These are phyloP conservation scores for Chaetomiaceae sp. DNA, from an alignment of 2,329 filamentous ascomycete genomes.

Conservation along the genomic window DNA sequence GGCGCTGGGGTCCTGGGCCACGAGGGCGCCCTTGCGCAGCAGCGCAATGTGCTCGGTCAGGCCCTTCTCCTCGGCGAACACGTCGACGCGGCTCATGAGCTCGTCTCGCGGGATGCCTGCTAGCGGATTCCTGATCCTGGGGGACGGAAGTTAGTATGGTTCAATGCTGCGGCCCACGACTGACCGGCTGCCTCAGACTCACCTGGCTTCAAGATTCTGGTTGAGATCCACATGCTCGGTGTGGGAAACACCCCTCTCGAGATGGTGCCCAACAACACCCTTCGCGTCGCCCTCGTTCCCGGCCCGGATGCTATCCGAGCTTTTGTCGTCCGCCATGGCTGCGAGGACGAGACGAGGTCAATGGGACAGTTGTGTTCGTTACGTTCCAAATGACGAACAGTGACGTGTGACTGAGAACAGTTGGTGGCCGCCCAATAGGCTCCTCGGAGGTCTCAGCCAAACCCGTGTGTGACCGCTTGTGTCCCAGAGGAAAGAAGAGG, in stretches of 20 bases:
- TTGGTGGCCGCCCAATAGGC: too few species aligned
- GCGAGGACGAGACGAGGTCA: background rate
- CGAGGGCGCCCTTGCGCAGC: constrained; percentile 63
- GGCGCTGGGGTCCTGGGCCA: constrained; percentile 62
- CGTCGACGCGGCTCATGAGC: constrained; percentile 49
- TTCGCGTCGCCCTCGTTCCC: constrained; percentile 21
- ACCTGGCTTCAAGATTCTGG: constrained; percentile 26
- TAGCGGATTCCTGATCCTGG: constrained; percentile 49
- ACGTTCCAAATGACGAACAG: background rate
- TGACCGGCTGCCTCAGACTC: background rate
- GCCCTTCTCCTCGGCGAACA: constrained; percentile 55
- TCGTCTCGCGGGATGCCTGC: constrained; percentile 44
- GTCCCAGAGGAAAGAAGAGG: too few species aligned
- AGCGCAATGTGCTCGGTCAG: constrained; percentile 52
- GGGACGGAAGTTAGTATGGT: background rate
- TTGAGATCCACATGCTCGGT: constrained; percentile 13
- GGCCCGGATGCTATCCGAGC: constrained; percentile 9
- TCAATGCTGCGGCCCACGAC: too few species aligned
- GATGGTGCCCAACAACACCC: constrained; percentile 18
- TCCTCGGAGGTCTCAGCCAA: too few species aligned
- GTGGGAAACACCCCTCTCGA: constrained; percentile 9
- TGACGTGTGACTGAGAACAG: too few species aligned
- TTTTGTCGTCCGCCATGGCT: constrained; percentile 16
- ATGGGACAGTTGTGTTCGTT: background rate
- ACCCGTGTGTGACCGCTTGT: too few species aligned